Conservation (phyloP, 495 filamentous ascomycete species). For the Ramalina peruviana region DNA sequence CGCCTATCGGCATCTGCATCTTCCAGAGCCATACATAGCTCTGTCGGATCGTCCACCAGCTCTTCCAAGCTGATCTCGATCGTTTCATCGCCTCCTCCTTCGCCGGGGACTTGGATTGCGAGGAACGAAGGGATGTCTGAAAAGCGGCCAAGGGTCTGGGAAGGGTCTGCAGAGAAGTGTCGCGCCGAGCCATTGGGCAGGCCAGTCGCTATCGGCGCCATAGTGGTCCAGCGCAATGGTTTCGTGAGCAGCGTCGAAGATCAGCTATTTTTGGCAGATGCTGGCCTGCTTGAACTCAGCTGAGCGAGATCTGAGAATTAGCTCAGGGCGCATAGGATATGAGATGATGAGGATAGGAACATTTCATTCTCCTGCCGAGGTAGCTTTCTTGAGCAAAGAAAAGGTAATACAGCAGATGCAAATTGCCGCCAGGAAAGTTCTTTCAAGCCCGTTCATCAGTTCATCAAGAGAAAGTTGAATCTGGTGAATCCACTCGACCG, state of each 20-base stretch:
- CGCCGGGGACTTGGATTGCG: constrained; percentile 73
- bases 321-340: too few relatives aligned
- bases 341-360: too few relatives aligned
- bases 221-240: constrained; percentile 15
- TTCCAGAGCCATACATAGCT: constrained; percentile 85
- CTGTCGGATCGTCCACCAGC: constrained; percentile 86
- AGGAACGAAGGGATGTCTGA: constrained; percentile 78
- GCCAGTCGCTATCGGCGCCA: constrained; percentile 42
- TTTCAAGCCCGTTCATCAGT: too few relatives aligned
- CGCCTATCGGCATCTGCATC: constrained; percentile 76
- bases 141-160: constrained; percentile 43
- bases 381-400: too few relatives aligned
- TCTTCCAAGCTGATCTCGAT: constrained; percentile 88
- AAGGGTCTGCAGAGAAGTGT: constrained; percentile 15
- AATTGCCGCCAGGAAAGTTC: neutral
- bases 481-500: too few relatives aligned
- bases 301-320: too few relatives aligned
- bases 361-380: too few relatives aligned
- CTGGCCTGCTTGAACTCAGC: too few relatives aligned
- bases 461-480: too few relatives aligned
- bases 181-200: constrained; percentile 37
- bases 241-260: too few relatives aligned
- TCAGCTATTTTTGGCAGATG: too few relatives aligned
- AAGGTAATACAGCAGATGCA: neutral
- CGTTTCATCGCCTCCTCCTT: constrained; percentile 55